Conservation (phyloP, 805 yeast species). For the Schwanniomyces vanrijiae region DNA sequence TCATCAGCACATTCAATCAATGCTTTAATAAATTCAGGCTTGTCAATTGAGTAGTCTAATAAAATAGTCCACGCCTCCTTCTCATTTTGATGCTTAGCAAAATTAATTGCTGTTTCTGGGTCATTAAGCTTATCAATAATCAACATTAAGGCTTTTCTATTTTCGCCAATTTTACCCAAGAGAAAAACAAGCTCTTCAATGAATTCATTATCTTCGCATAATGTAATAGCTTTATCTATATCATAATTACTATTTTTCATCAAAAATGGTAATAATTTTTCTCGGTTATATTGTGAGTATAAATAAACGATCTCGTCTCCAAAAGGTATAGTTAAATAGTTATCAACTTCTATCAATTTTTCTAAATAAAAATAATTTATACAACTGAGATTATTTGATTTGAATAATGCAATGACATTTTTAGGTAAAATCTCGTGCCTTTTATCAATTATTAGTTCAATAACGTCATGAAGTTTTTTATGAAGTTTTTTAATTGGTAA, state of each 20-base stretch:
- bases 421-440: conserved; percentile 65
- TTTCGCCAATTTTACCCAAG: conserved; percentile 80
- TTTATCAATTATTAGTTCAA: conserved; percentile 58
- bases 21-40: conserved; percentile 75
- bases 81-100: conserved; percentile 69
- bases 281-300: conserved; percentile 61
- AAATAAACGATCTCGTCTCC: conserved; percentile 69
- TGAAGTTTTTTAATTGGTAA: conserved; percentile 44
- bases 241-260: conserved; percentile 61
- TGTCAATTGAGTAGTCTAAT: conserved; percentile 64
- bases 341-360: conserved; percentile 55
- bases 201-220: conserved; percentile 55
- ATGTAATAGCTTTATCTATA: conserved; percentile 64
- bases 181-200: conserved; percentile 77
- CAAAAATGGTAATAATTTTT: conserved; percentile 59
- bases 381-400: conserved; percentile 40
- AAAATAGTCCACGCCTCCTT: conserved; percentile 79
- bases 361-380: conserved; percentile 68
- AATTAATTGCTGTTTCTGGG: conserved; percentile 76
- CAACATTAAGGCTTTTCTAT: conserved; percentile 68
- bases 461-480: conserved; percentile 40
- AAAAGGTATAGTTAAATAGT: conserved; percentile 50
- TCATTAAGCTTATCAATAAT: conserved; percentile 78
- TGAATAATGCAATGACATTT: conserved; percentile 49
- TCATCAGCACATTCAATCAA: conserved; percentile 69